A percentile compares a stretch with the other conserved stretches of the same genome.
Conservation (phyloP, 768 basidiomycete genomes). For the Kockovaella imperatae region DNA sequence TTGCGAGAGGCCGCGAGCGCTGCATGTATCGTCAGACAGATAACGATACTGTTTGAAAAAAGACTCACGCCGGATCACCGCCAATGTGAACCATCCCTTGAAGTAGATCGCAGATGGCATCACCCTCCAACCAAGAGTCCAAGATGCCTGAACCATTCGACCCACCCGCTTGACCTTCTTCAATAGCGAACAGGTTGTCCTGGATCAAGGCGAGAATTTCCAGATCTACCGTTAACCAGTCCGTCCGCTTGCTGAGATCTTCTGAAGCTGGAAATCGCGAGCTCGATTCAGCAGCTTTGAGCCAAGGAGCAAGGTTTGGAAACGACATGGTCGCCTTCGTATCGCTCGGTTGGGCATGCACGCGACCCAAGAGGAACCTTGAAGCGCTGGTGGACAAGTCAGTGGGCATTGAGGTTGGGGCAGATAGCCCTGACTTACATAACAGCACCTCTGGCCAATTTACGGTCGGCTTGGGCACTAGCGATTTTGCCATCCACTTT, state of each 20-base stretch:
- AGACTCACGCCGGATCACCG: constrained; percentile 21
- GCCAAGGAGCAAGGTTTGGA: constrained; percentile 25
- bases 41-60: too few relatives aligned
- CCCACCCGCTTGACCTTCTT: constrained; percentile 2
- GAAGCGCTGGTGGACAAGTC: too few relatives aligned
- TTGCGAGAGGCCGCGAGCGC: too few relatives aligned
- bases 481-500: constrained; percentile 7
- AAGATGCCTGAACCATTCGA: constrained; percentile 11
- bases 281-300: constrained; percentile 27
- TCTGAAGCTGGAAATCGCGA: constrained; percentile 15
- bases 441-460: constrained; percentile 29
- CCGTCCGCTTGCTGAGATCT: constrained; percentile 5
- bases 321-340: constrained; percentile 11
- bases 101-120: constrained; percentile 29
- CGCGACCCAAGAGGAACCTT: too few relatives aligned
- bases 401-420: too few relatives aligned
- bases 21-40: too few relatives aligned
- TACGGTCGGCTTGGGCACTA: constrained; percentile 14
- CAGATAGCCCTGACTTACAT: constrained; percentile 29
- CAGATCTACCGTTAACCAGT: constrained; percentile 38
- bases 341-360: constrained; percentile 6
- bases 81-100: constrained; percentile 19
- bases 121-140: constrained; percentile 35
- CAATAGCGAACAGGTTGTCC: constrained; percentile 23
- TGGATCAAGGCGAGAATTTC: constrained; percentile 39